phyloP scores from a whole-genome alignment of 805 yeast genomes.

The Teunomyces lycoperdinae region DNA sequence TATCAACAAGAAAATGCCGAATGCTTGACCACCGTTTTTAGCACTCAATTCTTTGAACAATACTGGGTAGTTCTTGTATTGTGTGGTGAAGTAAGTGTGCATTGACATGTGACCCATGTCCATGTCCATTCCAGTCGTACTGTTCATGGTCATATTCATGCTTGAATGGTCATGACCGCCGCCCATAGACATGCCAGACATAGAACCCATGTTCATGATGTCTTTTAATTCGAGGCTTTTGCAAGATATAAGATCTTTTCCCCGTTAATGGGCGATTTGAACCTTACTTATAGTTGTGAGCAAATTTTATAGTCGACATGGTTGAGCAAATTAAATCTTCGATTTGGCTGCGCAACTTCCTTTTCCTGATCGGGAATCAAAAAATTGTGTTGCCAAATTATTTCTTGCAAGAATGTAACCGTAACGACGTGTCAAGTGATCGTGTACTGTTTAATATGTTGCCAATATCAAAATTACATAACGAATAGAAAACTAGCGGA shows the following conservation, averaged over 20 bases:
- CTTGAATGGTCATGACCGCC: constrained; percentile 1
- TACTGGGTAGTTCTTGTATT: constrained; percentile 57
- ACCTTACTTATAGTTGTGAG: neutral
- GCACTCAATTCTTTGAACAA: constrained; percentile 57
- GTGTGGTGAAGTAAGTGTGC: constrained; percentile 57
- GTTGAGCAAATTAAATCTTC: constrained; percentile 1
- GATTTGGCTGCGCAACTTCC: neutral
- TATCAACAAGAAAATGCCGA: constrained; percentile 67
- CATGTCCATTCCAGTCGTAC: constrained; percentile 7
- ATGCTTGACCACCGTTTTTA: constrained; percentile 54
- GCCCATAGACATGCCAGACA: constrained; percentile 6
- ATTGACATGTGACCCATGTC: constrained; percentile 32
- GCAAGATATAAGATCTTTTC: neutral
- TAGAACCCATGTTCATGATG: neutral
- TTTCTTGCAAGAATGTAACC: no score
- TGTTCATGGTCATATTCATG: constrained; percentile 10
- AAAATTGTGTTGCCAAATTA: no score
- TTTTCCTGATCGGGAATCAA: neutral
- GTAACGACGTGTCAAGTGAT: neutral
- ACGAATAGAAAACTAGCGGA: neutral
- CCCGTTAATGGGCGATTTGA: neutral
- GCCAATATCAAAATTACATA: neutral
- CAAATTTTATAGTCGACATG: neutral
- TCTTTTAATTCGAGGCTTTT: neutral
- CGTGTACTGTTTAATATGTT: neutral